These are phyloP conservation scores for Melocanna baccifera DNA, from an alignment of 176 grass and related monocot genomes.

Conservation along the genomic window DNA sequence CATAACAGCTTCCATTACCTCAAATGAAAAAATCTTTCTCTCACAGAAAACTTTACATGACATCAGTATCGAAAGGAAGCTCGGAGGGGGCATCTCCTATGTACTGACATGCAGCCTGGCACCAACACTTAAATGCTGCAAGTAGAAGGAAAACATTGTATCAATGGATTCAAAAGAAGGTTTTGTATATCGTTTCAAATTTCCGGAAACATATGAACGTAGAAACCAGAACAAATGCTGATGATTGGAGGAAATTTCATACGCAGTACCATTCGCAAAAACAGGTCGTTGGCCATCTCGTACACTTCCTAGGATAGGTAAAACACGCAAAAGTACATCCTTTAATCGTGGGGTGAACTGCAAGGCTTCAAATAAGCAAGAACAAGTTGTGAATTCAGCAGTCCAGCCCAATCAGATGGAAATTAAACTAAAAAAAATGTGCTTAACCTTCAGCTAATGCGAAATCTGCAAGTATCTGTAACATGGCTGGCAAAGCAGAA, in stretches of 20 bases:
- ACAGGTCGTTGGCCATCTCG: conserved; percentile 75
- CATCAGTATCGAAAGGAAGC: conserved; percentile 74
- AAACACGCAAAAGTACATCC: conserved; percentile 88
- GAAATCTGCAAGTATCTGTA: conserved; percentile 97
- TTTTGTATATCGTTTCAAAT: neutral
- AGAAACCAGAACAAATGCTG: neutral
- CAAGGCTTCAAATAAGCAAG: conserved; percentile 69
- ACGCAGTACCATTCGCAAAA: conserved; percentile 90
- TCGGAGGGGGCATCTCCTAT: conserved; percentile 68
- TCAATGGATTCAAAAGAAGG: conserved; percentile 9
- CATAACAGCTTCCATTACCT: conserved; percentile 28
- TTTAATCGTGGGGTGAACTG: conserved; percentile 92
- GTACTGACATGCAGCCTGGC: conserved; percentile 90
- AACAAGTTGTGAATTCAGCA: conserved; percentile 53
- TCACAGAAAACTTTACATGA: conserved; percentile 75
- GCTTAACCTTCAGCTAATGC: conserved; percentile 78
- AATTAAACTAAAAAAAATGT: conserved; percentile 30
- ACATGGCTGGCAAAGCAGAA: conserved; percentile 86
- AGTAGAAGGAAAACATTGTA: conserved; percentile 21
- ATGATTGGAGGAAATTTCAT: conserved; percentile 24
- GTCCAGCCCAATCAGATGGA: conserved; percentile 32
- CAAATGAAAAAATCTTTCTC: neutral
- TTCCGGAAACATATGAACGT: conserved; percentile 8
- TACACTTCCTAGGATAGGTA: conserved; percentile 93
- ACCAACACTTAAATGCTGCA: conserved; percentile 97